Percentiles rank a stretch among this genome's conserved stretches.
Conservation (phyloP, 2,329 filamentous ascomycete species). For the Verticillium longisporum region DNA sequence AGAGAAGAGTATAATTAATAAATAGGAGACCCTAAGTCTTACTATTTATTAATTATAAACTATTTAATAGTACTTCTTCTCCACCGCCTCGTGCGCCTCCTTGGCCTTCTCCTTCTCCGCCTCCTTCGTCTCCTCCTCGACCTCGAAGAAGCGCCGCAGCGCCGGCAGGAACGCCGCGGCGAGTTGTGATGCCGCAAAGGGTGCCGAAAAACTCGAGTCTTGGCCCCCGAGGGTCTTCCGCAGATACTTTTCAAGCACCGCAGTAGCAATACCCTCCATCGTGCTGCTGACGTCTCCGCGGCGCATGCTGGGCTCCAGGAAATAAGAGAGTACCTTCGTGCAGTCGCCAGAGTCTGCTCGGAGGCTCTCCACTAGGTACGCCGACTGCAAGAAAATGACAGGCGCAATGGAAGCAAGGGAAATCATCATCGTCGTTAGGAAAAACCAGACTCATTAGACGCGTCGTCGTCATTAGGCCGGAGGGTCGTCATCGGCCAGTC, state of each 20-base stretch:
- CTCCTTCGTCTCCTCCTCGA: too few species aligned
- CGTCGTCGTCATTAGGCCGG: conserved; percentile 26
- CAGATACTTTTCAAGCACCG: conserved; percentile 74
- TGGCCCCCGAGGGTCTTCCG: conserved; percentile 64
- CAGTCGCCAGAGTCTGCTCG: conserved; percentile 84
- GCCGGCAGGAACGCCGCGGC: too few species aligned
- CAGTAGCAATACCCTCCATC: conserved; percentile 58
- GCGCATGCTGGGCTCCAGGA: conserved; percentile 82
- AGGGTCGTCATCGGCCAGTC: background rate
- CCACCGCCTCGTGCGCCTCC: too few species aligned
- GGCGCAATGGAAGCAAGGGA: conserved; percentile 5
- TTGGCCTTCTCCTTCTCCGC: too few species aligned
- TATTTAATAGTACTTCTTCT: too few species aligned
- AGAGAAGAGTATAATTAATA: background rate
- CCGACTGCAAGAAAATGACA: conserved; percentile 84
- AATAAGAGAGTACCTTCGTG: conserved; percentile 84
- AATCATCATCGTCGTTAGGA: conserved; percentile 11
- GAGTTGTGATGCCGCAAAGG: conserved; percentile 83
- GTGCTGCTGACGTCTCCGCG: conserved; percentile 55
- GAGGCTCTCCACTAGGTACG: conserved; percentile 81
- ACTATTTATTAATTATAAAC: background rate
- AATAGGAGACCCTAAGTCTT: background rate
- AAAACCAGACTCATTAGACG: conserved; percentile 1
- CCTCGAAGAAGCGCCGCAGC: too few species aligned
- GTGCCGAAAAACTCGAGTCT: conserved; percentile 76